Conservation (phyloP, 2,329 filamentous ascomycete species). For the Ophiosphaerella herpotricha region DNA sequence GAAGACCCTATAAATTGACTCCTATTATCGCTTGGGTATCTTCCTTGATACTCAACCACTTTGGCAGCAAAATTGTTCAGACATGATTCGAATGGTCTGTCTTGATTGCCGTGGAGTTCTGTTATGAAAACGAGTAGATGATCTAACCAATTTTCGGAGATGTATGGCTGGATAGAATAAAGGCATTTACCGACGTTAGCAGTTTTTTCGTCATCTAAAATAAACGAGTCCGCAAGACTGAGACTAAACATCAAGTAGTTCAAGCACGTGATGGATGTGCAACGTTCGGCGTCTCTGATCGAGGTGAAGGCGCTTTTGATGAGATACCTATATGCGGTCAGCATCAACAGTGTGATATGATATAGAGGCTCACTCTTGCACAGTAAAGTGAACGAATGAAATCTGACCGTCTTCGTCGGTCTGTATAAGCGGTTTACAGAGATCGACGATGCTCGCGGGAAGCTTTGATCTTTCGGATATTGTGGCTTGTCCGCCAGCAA, state of each 20-base stretch:
- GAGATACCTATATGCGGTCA: slow-evolving; percentile 1
- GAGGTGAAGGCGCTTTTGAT: background rate
- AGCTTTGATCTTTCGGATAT: background rate
- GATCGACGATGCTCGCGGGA: background rate
- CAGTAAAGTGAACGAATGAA: slow-evolving; percentile 1
- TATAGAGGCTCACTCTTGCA: background rate
- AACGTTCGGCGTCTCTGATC: background rate
- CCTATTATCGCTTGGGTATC: background rate
- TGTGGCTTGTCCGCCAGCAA: background rate
- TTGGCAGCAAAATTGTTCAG: background rate
- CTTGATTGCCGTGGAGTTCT: background rate
- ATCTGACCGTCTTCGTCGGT: background rate
- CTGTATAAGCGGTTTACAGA: background rate
- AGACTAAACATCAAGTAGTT: slow-evolving; percentile 3
- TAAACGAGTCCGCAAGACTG: background rate
- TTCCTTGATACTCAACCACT: background rate
- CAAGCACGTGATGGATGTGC: background rate
- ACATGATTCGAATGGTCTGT: background rate
- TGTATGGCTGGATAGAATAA: slow-evolving; percentile 1
- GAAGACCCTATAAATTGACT: too few relatives aligned
- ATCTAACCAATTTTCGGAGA: slow-evolving; percentile 3
- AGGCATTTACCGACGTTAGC: slow-evolving; percentile 1
- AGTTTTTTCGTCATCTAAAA: background rate
- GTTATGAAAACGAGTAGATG: slow-evolving; percentile 2
- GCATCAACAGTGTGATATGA: background rate